These are phyloP conservation scores for Lichtheimia ramosa DNA, from an alignment of 371 early-diverging fungal species.

Conservation along the genomic window DNA sequence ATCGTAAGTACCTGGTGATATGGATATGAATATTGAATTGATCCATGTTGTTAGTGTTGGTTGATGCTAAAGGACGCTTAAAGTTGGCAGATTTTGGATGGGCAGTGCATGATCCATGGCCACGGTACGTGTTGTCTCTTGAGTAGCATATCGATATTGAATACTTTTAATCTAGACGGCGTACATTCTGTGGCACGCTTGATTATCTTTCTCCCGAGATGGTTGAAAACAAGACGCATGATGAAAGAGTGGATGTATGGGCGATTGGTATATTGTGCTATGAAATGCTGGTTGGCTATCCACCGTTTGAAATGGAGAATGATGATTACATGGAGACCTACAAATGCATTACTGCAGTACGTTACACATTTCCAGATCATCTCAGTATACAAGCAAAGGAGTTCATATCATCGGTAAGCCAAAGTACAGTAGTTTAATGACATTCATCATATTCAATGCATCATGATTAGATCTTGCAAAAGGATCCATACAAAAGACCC, in stretches of 20 bases:
- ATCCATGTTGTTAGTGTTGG: slow-evolving; percentile 23
- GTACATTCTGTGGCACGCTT: slow-evolving; percentile 95
- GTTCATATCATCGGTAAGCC: slow-evolving; percentile 71
- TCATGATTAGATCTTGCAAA: slow-evolving; percentile 66
- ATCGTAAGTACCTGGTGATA: slow-evolving; percentile 32
- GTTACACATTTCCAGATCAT: slow-evolving; percentile 77
- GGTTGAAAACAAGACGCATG: slow-evolving; percentile 83
- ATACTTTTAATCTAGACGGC: slow-evolving; percentile 46
- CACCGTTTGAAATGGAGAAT: slow-evolving; percentile 89
- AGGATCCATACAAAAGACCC: slow-evolving; percentile 74
- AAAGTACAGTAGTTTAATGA: neutral
- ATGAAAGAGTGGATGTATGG: slow-evolving; percentile 92
- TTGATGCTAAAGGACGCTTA: slow-evolving; percentile 83
- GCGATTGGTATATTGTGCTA: slow-evolving; percentile 93
- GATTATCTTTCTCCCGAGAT: slow-evolving; percentile 97
- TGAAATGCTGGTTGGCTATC: slow-evolving; percentile 91
- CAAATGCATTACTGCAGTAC: slow-evolving; percentile 75
- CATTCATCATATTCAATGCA: neutral
- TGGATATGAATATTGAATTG: neutral
- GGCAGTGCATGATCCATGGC: slow-evolving; percentile 93
- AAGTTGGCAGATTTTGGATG: slow-evolving; percentile 99
- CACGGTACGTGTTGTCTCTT: slow-evolving; percentile 45
- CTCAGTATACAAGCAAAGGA: slow-evolving; percentile 80
- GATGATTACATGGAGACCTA: slow-evolving; percentile 72
- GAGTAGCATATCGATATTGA: too few relatives aligned